Evolutionary conservation across 2,329 filamentous ascomycete genomes (phyloP), one percentile per base, ranked within the genome.

Genomic region (Microsporum audouinii): DNA sequence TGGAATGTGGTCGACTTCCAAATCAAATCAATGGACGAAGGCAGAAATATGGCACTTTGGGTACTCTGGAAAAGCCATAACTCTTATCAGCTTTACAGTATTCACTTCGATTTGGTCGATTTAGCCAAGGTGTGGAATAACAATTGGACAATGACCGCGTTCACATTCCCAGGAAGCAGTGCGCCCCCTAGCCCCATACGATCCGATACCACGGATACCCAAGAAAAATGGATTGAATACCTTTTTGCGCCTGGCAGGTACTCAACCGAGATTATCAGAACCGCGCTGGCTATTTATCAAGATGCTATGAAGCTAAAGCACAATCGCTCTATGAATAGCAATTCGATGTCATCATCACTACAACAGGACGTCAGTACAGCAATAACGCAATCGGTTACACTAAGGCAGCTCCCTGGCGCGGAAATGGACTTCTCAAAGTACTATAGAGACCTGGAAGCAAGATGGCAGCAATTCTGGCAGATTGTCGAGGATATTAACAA

Each of bases 381-480:
- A 0, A 80, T 96, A 39, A 84, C 85, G 14, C 82, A 84, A 5
- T 88, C 87, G 8, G 84, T 88, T 12, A 80, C 82, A 0, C 76
- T 91, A 39, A 81, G 83, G 51, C 84, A 84, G 60, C 79, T 77
- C 34, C 76, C 83, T 7, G 80, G 84, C 12, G 53, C 84, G 12
- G 82, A 81, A 33, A 84, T 89, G 73, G 88, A 95, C 68, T 89
- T 89, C 66, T 84, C 88, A 29, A 81, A 86, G 61, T 94, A 91
- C 71, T 82, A 88, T 61, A 77, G 80, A 38, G 85, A 89, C 36
- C 85, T 87, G 59, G 88, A 94, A 69, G 81, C 83, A 8, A 91
- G 96, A 71, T 99, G 94, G 94, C 85, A 88, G 64, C 84, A 88
- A 58, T 95, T 95, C 73, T 96, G 91, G 76, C 85, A 91, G 36